Base-by-base conservation (phyloP, 305 asterid species). In the Nicotiana rustica region DNA sequence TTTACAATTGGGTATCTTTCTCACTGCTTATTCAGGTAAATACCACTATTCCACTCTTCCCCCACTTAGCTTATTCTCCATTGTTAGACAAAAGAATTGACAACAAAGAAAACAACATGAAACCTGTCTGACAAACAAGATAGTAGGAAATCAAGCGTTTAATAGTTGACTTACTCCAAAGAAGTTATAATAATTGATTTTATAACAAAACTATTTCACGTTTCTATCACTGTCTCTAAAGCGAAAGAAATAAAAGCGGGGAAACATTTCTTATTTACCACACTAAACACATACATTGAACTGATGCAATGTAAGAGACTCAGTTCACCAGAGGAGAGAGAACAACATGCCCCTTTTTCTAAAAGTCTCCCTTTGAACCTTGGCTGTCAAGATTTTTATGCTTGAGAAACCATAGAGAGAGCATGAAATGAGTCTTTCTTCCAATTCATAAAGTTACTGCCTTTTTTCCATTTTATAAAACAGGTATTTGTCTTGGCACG, bases 41-140 rank as follows among this genome's bases (percentile, higher is more conserved):
- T 44, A 71, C 15, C 78, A 70, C 13, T 70, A 6, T 19, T 19
- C 60, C 36, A 71, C 78, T 44, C 78, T 41, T 71, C 78, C 78
- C 78, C 41, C 62, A 21, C 79, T 19, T 19, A 62, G 67, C 67
- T 60, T 13, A 71, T 13, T 71, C 19, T 47, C 21, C 1, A 4
- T 71, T 71, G 61, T 12, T 19, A 19, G 19, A 44, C 60, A 19
- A 44, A 71, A 49, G 6, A 70, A 12, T 44, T 71, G 60, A 44
- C 56, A 70, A 35, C 59, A 44, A 19, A 71, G 60, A 35, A 44
- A 70, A 44, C 1, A 0, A 41, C 60, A 71, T 71, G 47, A 71
- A 71, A 41, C 60, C 36, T 44, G 38, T 21, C 35, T 6, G 4
- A 19, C 38, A 71, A 71, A 71, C 60, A 21, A 47, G 78, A 60